Base-by-base conservation (phyloP, 345 rosid species). In the Rubroshorea leprosula region DNA sequence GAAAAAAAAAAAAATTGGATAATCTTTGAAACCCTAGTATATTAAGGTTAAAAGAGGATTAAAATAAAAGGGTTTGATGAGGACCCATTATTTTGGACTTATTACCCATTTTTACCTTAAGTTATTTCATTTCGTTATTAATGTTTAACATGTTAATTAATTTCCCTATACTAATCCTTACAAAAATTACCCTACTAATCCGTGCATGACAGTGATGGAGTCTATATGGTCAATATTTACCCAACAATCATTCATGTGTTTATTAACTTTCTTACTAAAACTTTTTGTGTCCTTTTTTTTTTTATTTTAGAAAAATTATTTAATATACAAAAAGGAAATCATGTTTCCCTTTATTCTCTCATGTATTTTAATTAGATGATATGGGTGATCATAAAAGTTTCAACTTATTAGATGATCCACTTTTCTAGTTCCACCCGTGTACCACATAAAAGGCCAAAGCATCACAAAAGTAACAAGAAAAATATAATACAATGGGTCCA, bases 341-440 rank as follows among this genome's bases (percentile, higher is more conserved):
- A 54, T 1, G 17, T 21, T n/a, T 4, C 46, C 18, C 50, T 61
- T 66, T 51, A 7, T 20, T 59, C 22, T 41, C 51, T 14, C 63
- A 52, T 45, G 18, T 43, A 51, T 43, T 22, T 6, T 35, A 24
- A 8, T 1, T 9, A 18, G 10, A 15, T 19, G 14, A 58, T 43
- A 45, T 22, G 15, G 44, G 45, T 26, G 19, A 12, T 51, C 21
- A 60, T 50, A 49, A 49, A 38, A n/a, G 23, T 61, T 53, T n/a
- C 48, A 46, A 62, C 22, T 24, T 49, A 53, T 10, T 44, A 13
- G 7, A 58, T 63, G 55, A 58, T 35, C 57, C 56, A 14, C 45
- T 27, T 63, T 68, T 59, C 6, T 23, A 38, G 12, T 51, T 46
- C 60, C 73, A 63, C 52, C 35, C 64, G 73, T 69, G 73, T 47